Evolutionary conservation across 164 flowering plant species (phyloP).

Genomic region (Macadamia tetraphylla): DNA sequence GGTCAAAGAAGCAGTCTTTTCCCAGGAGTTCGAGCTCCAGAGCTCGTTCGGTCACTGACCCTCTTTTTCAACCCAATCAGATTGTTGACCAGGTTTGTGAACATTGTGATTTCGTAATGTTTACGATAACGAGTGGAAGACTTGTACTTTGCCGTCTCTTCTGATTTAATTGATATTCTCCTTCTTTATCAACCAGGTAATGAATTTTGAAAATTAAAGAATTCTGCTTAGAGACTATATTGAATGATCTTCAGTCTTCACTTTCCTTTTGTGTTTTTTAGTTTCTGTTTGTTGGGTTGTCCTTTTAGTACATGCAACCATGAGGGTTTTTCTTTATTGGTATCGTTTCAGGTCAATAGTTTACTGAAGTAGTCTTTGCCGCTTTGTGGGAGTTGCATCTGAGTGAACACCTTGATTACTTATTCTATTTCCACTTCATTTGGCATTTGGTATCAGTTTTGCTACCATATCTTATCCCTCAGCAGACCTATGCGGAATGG

Average conservation of each 20-base stretch:
- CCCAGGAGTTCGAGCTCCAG: constrained; percentile 88
- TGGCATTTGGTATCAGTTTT: too few species aligned
- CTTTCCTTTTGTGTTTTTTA: too few species aligned
- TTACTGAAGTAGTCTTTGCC: not conserved
- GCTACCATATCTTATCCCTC: too few species aligned
- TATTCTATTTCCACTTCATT: too few species aligned
- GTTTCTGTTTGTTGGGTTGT: not conserved
- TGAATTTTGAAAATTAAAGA: too few species aligned
- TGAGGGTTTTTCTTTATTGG: not conserved
- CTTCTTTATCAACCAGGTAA: too few species aligned
- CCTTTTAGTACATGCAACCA: not conserved
- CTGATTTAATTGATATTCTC: too few species aligned
- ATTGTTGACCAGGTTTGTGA: constrained; percentile 68
- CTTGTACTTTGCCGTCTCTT: too few species aligned
- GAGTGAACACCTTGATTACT: too few species aligned
- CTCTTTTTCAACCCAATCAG: constrained; percentile 82
- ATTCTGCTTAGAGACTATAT: too few species aligned
- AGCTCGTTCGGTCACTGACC: constrained; percentile 71
- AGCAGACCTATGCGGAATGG: too few species aligned
- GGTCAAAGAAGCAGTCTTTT: constrained; percentile 44
- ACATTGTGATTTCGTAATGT: not conserved
- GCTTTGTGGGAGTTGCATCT: not conserved
- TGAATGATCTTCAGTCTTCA: too few species aligned
- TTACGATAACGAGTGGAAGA: not conserved
- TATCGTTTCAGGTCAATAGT: not conserved